A percentile compares a stretch with the other conserved stretches of the same genome.
phyloP scores from a whole-genome alignment of 495 filamentous ascomycete genomes.

The Penicillium canariense region DNA sequence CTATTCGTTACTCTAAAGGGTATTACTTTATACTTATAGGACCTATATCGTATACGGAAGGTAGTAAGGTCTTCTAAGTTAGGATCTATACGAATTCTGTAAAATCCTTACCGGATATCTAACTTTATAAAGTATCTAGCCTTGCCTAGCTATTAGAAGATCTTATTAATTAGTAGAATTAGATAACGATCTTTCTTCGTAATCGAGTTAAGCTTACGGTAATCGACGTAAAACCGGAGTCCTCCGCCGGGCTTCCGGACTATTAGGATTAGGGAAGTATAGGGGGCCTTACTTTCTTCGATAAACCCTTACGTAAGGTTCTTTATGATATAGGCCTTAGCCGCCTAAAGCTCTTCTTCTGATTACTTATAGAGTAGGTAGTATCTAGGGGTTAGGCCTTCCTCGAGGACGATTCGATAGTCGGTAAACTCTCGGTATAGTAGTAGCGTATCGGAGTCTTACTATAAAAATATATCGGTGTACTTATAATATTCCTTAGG shows the following conservation, averaged over 20 bases:
- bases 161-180: conserved; percentile 46
- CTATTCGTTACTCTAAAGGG: conserved; percentile 7
- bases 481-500: not conserved
- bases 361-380: conserved; percentile 4
- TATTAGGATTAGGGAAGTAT: conserved; percentile 34
- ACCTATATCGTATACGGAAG: not conserved
- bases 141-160: conserved; percentile 24
- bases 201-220: conserved; percentile 38
- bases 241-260: conserved; percentile 29
- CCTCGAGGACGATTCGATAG: conserved; percentile 1
- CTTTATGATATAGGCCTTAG: not conserved
- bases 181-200: conserved; percentile 45
- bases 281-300: conserved; percentile 27
- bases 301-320: conserved; percentile 33
- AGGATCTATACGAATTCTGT: conserved; percentile 29
- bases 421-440: not conserved
- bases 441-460: not conserved
- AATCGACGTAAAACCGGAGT: conserved; percentile 46
- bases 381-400: not conserved
- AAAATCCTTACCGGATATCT: conserved; percentile 40
- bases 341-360: not conserved
- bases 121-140: conserved; percentile 45
- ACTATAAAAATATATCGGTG: conserved; percentile 7
- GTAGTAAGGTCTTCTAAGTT: not conserved
- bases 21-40: conserved; percentile 5